Evolutionary conservation across 176 grass and related monocot genomes (phyloP).

Genomic region (Avena insularis): DNA sequence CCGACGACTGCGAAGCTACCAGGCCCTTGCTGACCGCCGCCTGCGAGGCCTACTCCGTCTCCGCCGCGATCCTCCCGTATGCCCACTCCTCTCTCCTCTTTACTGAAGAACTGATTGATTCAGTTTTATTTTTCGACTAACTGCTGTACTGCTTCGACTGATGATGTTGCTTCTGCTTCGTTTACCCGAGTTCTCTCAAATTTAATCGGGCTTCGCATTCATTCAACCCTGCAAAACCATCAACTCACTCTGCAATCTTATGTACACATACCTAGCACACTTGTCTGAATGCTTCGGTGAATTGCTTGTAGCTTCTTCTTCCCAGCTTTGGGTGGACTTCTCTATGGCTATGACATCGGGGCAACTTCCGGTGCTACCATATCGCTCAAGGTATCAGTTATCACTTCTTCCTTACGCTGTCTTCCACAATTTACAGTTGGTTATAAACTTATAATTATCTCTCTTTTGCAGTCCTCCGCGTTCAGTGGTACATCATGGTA

Average conservation of each 20-base stretch:
- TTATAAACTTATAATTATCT: neutral
- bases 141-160: neutral
- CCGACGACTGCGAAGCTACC: neutral
- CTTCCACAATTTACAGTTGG: neutral
- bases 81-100: neutral
- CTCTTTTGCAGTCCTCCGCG: slow-evolving; percentile 67
- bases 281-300: neutral
- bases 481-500: slow-evolving; percentile 86
- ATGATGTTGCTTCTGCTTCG: neutral
- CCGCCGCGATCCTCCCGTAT: slow-evolving; percentile 28
- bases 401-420: neutral
- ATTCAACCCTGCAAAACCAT: neutral
- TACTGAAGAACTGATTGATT: neutral
- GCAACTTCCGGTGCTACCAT: slow-evolving; percentile 94
- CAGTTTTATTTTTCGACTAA: neutral
- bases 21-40: slow-evolving; percentile 23
- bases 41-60: slow-evolving; percentile 29
- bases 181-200: neutral
- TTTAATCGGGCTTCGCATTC: neutral
- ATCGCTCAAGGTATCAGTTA: slow-evolving; percentile 75
- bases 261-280: neutral
- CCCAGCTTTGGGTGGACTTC: slow-evolving; percentile 87
- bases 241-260: neutral
- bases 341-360: slow-evolving; percentile 97
- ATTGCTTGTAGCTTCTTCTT: slow-evolving; percentile 67